Conservation (phyloP, 2,329 filamentous ascomycete genomes). For the Fusarium begoniae region DNA sequence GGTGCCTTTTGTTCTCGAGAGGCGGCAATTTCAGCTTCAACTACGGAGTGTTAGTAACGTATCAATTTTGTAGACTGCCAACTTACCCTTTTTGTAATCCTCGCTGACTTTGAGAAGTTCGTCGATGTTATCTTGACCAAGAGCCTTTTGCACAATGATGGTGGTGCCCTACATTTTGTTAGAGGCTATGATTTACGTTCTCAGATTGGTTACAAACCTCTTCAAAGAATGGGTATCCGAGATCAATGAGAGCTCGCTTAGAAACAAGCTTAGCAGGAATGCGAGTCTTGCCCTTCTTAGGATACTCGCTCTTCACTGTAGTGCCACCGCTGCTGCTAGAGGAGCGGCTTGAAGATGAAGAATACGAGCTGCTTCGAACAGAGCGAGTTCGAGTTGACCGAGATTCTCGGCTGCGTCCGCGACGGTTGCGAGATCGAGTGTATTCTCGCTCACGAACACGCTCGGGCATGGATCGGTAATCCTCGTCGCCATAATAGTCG, state of each 20-base stretch:
- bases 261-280: constrained; percentile 85
- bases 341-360: constrained; percentile 55
- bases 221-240: constrained; percentile 87
- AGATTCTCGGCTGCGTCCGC: constrained; percentile 51
- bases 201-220: constrained; percentile 67
- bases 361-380: constrained; percentile 54
- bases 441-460: constrained; percentile 70
- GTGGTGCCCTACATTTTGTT: constrained; percentile 70
- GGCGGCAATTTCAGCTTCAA: constrained; percentile 28
- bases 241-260: constrained; percentile 80
- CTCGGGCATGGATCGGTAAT: constrained; percentile 70
- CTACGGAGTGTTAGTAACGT: constrained; percentile 8
- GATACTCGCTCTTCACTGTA: constrained; percentile 69
- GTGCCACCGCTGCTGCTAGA: constrained; percentile 60
- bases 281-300: constrained; percentile 87
- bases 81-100: constrained; percentile 71
- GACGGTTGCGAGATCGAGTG: constrained; percentile 56
- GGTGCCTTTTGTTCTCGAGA: constrained; percentile 14
- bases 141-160: constrained; percentile 82
- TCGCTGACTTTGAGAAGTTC: constrained; percentile 86
- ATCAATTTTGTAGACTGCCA: accelerated
- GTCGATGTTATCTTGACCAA: constrained; percentile 91
- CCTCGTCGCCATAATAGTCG: constrained; percentile 75
- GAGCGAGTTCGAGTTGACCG: constrained; percentile 51
- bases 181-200: background rate